Percentiles rank a stretch among this genome's conserved stretches.
Evolutionary conservation across 306 rosid genomes (phyloP).

Genomic region (Betula pendula): DNA sequence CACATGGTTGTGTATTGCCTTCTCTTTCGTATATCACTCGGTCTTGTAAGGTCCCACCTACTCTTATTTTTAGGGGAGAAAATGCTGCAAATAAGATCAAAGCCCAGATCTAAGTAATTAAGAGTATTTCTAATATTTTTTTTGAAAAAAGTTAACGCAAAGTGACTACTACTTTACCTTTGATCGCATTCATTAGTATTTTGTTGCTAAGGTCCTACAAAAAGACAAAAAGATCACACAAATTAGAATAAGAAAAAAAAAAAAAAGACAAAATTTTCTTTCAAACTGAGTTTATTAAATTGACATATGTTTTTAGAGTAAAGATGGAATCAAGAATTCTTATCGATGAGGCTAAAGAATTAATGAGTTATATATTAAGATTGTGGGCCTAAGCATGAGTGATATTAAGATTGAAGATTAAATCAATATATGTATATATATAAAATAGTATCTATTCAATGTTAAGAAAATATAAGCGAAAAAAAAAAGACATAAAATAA

Average conservation of each 20-base stretch:
- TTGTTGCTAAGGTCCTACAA: conserved; percentile 75
- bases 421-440: too few species aligned
- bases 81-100: conserved; percentile 70
- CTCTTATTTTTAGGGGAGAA: conserved; percentile 81
- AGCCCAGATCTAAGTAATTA: background rate
- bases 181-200: conserved; percentile 72
- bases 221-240: background rate
- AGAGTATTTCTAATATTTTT: background rate
- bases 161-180: conserved; percentile 48
- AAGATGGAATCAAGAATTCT: too few species aligned
- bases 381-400: too few species aligned
- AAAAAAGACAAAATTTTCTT: background rate
- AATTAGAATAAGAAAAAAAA: conserved; percentile 19
- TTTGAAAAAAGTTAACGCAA: conserved; percentile 1
- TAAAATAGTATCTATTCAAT: too few species aligned
- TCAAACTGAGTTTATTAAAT: too few species aligned
- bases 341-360: too few species aligned
- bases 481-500: too few species aligned
- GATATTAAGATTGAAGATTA: too few species aligned
- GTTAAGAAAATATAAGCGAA: too few species aligned
- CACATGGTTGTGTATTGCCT: conserved; percentile 50
- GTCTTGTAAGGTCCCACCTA: conserved; percentile 92
- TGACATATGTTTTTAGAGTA: too few species aligned
- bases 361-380: too few species aligned
- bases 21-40: conserved; percentile 63